These are phyloP conservation scores for Serendipita sp. DNA, from an alignment of 768 basidiomycete species.

Conservation along the genomic window DNA sequence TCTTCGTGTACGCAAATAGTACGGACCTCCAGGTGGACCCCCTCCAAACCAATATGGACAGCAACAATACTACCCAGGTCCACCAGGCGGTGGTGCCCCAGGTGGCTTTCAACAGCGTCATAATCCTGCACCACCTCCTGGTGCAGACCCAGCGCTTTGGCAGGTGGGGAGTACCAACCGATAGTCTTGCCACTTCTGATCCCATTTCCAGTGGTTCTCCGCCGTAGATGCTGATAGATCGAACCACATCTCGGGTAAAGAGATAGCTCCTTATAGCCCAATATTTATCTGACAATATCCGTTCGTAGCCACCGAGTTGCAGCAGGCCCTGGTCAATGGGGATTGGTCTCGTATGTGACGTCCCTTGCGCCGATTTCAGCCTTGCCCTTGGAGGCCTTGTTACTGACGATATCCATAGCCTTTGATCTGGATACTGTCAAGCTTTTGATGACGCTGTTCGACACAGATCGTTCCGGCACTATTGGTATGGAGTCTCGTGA, in stretches of 20 bases:
- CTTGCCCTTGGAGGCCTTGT: neutral
- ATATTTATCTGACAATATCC: conserved; percentile 19
- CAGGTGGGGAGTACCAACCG: neutral
- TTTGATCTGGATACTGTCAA: conserved; percentile 81
- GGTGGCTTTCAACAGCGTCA: conserved; percentile 20
- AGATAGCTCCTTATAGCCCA: conserved; percentile 32
- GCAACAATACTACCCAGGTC: neutral
- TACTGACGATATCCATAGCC: conserved; percentile 24
- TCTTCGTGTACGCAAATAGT: conserved; percentile 6
- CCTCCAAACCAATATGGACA: conserved; percentile 13
- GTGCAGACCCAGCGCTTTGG: conserved; percentile 49
- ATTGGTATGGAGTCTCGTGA: conserved; percentile 42
- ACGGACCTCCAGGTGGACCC: conserved; percentile 22
- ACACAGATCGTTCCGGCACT: conserved; percentile 58
- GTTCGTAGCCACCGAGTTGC: conserved; percentile 17
- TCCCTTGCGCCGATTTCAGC: neutral
- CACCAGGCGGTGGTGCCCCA: conserved; percentile 11
- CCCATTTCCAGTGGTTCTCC: conserved; percentile 47
- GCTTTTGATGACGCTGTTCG: conserved; percentile 69
- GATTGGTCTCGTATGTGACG: conserved; percentile 58
- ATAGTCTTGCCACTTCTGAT: neutral
- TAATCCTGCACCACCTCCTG: conserved; percentile 34
- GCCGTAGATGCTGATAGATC: conserved; percentile 56
- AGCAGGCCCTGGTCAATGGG: conserved; percentile 35
- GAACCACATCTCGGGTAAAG: conserved; percentile 45